Conservation (phyloP, 768 basidiomycete species). For the Pisolithus tinctorius region DNA sequence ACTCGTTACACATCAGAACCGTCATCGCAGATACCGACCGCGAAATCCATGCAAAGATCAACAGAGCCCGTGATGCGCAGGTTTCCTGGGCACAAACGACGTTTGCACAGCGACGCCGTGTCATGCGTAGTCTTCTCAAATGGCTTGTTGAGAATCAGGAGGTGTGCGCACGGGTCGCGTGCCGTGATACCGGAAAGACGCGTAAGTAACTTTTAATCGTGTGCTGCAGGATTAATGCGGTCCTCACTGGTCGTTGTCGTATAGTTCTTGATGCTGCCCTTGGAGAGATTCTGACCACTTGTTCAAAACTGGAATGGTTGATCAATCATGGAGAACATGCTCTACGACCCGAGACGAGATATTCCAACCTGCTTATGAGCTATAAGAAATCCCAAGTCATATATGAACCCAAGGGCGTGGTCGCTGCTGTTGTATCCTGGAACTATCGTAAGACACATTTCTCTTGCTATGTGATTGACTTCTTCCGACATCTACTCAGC, state of each 20-base stretch:
- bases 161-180: slow-evolving; percentile 76
- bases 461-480: background rate
- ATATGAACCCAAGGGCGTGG: slow-evolving; percentile 90
- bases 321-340: slow-evolving; percentile 77
- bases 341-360: slow-evolving; percentile 66
- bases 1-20: slow-evolving; percentile 74
- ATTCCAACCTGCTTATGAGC: slow-evolving; percentile 55
- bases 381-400: slow-evolving; percentile 77
- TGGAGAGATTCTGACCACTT: slow-evolving; percentile 92
- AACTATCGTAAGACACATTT: slow-evolving; percentile 67
- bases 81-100: slow-evolving; percentile 65
- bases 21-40: slow-evolving; percentile 64
- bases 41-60: slow-evolving; percentile 73
- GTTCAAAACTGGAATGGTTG: slow-evolving; percentile 91
- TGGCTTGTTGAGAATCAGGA: slow-evolving; percentile 95
- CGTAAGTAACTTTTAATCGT: slow-evolving; percentile 38
- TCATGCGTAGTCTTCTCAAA: slow-evolving; percentile 80
- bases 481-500: slow-evolving; percentile 38
- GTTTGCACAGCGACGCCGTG: slow-evolving; percentile 73
- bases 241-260: too few species aligned
- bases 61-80: slow-evolving; percentile 58
- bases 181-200: slow-evolving; percentile 94
- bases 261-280: slow-evolving; percentile 89
- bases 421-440: slow-evolving; percentile 92
- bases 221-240: too few species aligned